Conservation (phyloP, 2,329 filamentous ascomycete genomes). For the Aspergillus quadricinctus region DNA sequence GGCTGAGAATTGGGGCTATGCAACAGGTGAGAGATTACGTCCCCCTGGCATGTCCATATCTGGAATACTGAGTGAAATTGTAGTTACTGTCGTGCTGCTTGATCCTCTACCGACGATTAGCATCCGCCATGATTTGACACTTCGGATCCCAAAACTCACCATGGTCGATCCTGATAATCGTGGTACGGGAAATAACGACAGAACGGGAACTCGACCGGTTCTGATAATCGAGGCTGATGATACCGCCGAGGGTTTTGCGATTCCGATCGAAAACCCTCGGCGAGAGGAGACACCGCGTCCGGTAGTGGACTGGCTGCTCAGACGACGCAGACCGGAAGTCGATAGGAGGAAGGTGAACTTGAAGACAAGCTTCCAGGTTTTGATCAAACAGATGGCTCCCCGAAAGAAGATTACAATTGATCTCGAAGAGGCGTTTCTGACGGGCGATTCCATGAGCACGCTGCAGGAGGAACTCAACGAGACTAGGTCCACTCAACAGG, state of each 20-base stretch:
- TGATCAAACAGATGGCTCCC: slow-evolving; percentile 10
- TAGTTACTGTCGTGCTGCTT: slow-evolving; percentile 10
- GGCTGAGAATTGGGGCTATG: neutral
- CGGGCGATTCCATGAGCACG: neutral
- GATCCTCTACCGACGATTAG: slow-evolving; percentile 10
- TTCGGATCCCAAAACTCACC: neutral
- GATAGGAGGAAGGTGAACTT: neutral
- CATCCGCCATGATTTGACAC: neutral
- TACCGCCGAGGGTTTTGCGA: neutral
- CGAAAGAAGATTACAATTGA: slow-evolving; percentile 5
- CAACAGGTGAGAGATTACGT: slow-evolving; percentile 5
- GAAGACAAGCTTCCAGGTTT: neutral
- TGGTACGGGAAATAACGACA: neutral
- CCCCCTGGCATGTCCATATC: neutral
- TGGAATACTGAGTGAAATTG: neutral
- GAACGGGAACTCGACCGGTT: neutral
- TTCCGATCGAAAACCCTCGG: neutral
- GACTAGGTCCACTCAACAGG: slow-evolving; percentile 2
- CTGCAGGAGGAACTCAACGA: neutral
- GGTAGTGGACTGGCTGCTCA: neutral
- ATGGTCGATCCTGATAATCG: neutral
- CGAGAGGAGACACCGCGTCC: neutral
- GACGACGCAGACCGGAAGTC: neutral
- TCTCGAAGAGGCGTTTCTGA: slow-evolving; percentile 3
- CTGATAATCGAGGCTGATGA: neutral